Conservation (phyloP, 805 yeast genomes). For the Kregervanrija fluxuum region DNA sequence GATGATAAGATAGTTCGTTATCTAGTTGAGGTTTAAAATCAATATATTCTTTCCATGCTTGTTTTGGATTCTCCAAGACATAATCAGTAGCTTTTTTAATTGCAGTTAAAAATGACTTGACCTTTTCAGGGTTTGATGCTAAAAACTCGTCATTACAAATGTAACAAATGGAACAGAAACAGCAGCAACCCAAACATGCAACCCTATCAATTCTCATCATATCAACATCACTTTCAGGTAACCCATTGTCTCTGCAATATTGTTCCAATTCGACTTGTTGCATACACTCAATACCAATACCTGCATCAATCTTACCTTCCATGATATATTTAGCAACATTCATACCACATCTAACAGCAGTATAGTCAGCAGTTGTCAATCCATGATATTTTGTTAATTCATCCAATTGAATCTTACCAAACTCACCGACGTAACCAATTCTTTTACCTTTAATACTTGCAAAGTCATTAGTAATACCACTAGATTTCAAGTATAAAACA, state of each 20-base stretch:
- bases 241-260: constrained; percentile 35
- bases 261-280: constrained; percentile 54
- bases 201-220: constrained; percentile 50
- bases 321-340: constrained; percentile 49
- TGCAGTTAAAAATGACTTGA: constrained; percentile 38
- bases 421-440: constrained; percentile 53
- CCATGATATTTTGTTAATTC: constrained; percentile 50
- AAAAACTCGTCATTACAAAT: constrained; percentile 46
- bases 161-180: constrained; percentile 50
- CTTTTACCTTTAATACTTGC: constrained; percentile 43
- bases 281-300: constrained; percentile 52
- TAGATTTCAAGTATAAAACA: constrained; percentile 41
- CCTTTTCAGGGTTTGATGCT: constrained; percentile 38
- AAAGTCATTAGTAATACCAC: constrained; percentile 46
- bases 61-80: constrained; percentile 35
- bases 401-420: constrained; percentile 52
- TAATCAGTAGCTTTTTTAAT: constrained; percentile 45
- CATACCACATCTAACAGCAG: constrained; percentile 55
- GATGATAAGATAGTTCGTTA: constrained; percentile 27
- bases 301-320: constrained; percentile 50
- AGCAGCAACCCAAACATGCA: constrained; percentile 53
- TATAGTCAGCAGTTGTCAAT: constrained; percentile 47
- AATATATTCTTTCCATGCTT: constrained; percentile 39
- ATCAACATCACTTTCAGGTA: constrained; percentile 39
- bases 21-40: constrained; percentile 43